A percentile compares a stretch with the other conserved stretches of the same genome.
Evolutionary conservation across 1,284 basidiomycete species (phyloP).

Genomic region (Earliella scabrosa): DNA sequence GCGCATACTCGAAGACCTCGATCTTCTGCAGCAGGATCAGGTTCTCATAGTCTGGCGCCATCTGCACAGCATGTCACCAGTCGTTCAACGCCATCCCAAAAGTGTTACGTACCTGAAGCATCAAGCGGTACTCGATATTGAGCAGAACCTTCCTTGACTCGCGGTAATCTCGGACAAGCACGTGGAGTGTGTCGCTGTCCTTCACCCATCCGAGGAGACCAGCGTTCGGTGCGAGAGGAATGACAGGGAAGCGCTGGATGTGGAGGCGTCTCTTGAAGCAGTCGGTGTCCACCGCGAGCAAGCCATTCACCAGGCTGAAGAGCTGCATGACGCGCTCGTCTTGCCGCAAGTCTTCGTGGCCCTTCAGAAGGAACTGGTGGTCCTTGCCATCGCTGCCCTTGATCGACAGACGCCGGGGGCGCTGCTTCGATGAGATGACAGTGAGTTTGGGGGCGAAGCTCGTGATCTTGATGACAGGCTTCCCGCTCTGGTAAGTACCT

Average conservation of each 20-base stretch:
- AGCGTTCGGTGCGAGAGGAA: constrained; percentile 95
- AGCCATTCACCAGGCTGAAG: constrained; percentile 95
- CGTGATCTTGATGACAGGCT: constrained; percentile 83
- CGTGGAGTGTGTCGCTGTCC: constrained; percentile 98
- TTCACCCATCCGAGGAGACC: constrained; percentile 96
- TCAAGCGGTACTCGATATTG: constrained; percentile 98
- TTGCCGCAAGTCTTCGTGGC: constrained; percentile 94
- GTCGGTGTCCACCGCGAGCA: constrained; percentile 91
- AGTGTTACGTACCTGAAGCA: constrained; percentile 77
- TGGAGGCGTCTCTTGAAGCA: constrained; percentile 97
- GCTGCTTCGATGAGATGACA: constrained; percentile 98
- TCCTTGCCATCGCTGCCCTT: constrained; percentile 94
- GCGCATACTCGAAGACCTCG: constrained; percentile 98
- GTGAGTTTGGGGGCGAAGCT: constrained; percentile 87
- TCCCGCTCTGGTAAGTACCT: constrained; percentile 95
- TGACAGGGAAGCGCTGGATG: constrained; percentile 94
- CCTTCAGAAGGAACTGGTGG: constrained; percentile 94
- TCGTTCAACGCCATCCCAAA: not conserved
- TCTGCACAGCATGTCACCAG: constrained; percentile 53
- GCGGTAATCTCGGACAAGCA: constrained; percentile 94
- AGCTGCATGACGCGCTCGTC: constrained; percentile 99
- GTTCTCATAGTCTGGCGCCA: constrained; percentile 99
- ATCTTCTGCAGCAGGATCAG: constrained; percentile 96
- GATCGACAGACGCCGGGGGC: constrained; percentile 88
- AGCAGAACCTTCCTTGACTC: constrained; percentile 95